Conservation (phyloP, 495 filamentous ascomycete genomes). For the Rhizodiscina lignyota region DNA sequence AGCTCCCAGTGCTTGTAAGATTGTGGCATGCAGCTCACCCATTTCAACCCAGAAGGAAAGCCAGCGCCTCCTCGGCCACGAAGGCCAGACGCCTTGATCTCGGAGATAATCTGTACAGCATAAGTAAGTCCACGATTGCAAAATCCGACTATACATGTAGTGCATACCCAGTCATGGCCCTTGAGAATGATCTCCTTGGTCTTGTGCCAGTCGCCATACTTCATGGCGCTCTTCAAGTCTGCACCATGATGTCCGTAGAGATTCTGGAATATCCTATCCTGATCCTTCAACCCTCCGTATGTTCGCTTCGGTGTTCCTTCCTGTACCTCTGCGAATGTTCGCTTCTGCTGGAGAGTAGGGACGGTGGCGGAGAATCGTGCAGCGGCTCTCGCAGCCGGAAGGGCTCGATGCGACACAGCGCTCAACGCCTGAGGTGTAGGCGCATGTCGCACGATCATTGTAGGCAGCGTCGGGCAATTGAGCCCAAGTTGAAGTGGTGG, state of each 20-base stretch:
- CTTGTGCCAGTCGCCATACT: slow-evolving; percentile 98
- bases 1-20: neutral
- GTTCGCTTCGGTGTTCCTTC: slow-evolving; percentile 60
- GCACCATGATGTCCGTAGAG: slow-evolving; percentile 83
- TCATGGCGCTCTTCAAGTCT: slow-evolving; percentile 87
- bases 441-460: slow-evolving; percentile 24
- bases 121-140: neutral
- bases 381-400: slow-evolving; percentile 27
- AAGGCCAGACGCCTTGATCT: slow-evolving; percentile 90
- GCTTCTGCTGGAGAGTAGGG: slow-evolving; percentile 31
- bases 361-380: too few species aligned
- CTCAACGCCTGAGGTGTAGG: slow-evolving; percentile 29
- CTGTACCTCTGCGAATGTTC: slow-evolving; percentile 75
- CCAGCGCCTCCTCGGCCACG: slow-evolving; percentile 93
- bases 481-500: too few species aligned
- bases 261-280: slow-evolving; percentile 98
- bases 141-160: neutral
- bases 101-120: slow-evolving; percentile 58
- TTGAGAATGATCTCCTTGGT: slow-evolving; percentile 96
- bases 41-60: slow-evolving; percentile 97
- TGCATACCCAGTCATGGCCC: slow-evolving; percentile 82
- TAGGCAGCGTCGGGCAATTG: too few species aligned
- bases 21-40: slow-evolving; percentile 38
- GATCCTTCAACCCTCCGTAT: slow-evolving; percentile 77
- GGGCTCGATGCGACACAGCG: slow-evolving; percentile 36